These are phyloP conservation scores for Phytophthora kernoviae DNA, from an alignment of 352 stramenopile genomes.

Conservation along the genomic window DNA sequence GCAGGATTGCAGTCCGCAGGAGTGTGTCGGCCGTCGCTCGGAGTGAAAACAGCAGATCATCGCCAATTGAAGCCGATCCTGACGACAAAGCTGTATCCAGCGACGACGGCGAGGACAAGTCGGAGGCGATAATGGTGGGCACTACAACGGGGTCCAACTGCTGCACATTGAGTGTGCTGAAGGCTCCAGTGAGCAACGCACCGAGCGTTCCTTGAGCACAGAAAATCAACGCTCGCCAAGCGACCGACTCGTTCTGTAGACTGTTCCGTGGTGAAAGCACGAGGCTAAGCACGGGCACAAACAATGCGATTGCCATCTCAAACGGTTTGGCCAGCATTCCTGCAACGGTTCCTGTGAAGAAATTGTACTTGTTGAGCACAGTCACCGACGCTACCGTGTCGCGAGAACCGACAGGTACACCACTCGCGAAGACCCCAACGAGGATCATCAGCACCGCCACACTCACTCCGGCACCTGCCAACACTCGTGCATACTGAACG, in stretches of 20 bases:
- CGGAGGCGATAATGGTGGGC: slow-evolving; percentile 32
- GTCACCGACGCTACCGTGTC: slow-evolving; percentile 20
- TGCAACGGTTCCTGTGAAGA: slow-evolving; percentile 48
- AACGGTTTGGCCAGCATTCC: slow-evolving; percentile 45
- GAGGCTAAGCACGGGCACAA: slow-evolving; percentile 50
- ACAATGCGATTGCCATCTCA: slow-evolving; percentile 38
- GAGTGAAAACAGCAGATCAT: slow-evolving; percentile 18
- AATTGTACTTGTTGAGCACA: slow-evolving; percentile 54
- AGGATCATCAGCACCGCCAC: slow-evolving; percentile 29
- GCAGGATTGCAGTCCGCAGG: slow-evolving; percentile 36
- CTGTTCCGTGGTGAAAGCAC: slow-evolving; percentile 41
- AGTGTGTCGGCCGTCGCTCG: slow-evolving; percentile 35
- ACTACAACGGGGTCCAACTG: slow-evolving; percentile 27
- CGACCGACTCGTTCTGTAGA: slow-evolving; percentile 49
- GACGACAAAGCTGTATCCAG: not conserved
- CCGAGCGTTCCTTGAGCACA: slow-evolving; percentile 27
- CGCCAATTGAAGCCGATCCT: not conserved
- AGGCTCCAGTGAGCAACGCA: slow-evolving; percentile 46
- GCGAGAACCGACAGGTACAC: slow-evolving; percentile 29
- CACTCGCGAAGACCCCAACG: slow-evolving; percentile 30
- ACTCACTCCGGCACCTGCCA: slow-evolving; percentile 27
- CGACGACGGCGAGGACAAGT: slow-evolving; percentile 23
- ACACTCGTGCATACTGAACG: slow-evolving; percentile 24
- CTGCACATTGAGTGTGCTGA: slow-evolving; percentile 56
- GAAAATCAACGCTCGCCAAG: slow-evolving; percentile 36